These are phyloP conservation scores for Colletotrichum tropicale DNA, from an alignment of 2,329 filamentous ascomycete genomes.

Conservation along the genomic window DNA sequence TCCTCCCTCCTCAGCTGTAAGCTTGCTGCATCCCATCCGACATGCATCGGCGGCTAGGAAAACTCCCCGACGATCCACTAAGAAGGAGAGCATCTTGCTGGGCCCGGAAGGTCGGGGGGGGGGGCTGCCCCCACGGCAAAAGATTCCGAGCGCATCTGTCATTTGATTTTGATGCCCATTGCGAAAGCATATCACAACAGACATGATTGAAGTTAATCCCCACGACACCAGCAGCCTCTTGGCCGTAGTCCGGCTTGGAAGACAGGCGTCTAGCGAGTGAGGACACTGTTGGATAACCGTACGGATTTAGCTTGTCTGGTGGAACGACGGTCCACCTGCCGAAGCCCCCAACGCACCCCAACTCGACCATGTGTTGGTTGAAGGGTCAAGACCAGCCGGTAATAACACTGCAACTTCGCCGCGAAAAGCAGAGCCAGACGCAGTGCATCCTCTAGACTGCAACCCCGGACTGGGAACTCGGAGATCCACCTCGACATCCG, in stretches of 20 bases:
- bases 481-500: background rate
- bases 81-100: background rate
- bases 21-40: background rate
- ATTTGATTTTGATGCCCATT: background rate
- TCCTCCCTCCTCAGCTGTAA: background rate
- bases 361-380: background rate
- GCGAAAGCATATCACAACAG: background rate
- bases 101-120: background rate
- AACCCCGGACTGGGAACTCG: background rate
- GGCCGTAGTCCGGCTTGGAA: background rate
- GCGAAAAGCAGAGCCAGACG: background rate
- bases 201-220: background rate
- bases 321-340: slow-evolving; percentile 14
- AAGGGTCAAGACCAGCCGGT: background rate
- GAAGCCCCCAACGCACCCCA: background rate
- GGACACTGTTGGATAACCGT: background rate
- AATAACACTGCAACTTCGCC: background rate
- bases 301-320: background rate
- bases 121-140: background rate
- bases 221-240: background rate
- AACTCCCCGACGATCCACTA: background rate
- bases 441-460: background rate
- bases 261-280: background rate
- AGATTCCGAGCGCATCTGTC: background rate
- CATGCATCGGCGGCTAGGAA: background rate